These are phyloP conservation scores for Tulasnella calospora DNA, from an alignment of 768 basidiomycete species.

Conservation along the genomic window DNA sequence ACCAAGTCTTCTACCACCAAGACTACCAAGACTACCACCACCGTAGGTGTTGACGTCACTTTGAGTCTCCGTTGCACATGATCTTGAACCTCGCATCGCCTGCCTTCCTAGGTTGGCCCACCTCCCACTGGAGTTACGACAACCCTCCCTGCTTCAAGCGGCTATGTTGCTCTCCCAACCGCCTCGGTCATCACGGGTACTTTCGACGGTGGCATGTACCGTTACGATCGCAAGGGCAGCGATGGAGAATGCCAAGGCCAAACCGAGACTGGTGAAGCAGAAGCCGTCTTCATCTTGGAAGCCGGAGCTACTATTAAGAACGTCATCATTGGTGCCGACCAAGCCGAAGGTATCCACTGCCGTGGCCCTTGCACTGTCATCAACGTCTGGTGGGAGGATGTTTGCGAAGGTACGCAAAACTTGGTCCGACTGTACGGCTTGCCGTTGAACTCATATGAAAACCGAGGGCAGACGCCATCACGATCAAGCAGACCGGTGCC, in stretches of 20 bases:
- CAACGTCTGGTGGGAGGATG: slow-evolving; percentile 22
- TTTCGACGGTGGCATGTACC: slow-evolving; percentile 24
- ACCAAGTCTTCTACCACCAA: slow-evolving; percentile 1
- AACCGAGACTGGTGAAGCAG: background rate
- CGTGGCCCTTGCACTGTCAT: background rate
- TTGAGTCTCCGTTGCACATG: background rate
- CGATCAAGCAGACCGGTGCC: slow-evolving; percentile 16
- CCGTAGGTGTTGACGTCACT: background rate
- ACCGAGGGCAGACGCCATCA: background rate
- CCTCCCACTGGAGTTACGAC: slow-evolving; percentile 20
- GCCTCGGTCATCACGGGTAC: slow-evolving; percentile 22
- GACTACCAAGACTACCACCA: slow-evolving; percentile 16
- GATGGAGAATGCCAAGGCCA: background rate
- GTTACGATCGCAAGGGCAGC: slow-evolving; percentile 10
- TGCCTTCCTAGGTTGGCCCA: background rate
- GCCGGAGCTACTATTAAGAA: background rate
- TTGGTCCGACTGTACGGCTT: background rate
- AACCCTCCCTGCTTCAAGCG: slow-evolving; percentile 22
- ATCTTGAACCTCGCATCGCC: background rate
- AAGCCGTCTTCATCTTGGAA: slow-evolving; percentile 3
- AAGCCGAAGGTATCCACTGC: slow-evolving; percentile 23
- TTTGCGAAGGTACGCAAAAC: slow-evolving; percentile 26
- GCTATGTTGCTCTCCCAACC: slow-evolving; percentile 22
- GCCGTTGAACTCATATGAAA: background rate
- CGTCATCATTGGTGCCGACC: slow-evolving; percentile 14